Conservation (phyloP, 768 basidiomycete genomes). For the Leucosporidium yakuticum region DNA sequence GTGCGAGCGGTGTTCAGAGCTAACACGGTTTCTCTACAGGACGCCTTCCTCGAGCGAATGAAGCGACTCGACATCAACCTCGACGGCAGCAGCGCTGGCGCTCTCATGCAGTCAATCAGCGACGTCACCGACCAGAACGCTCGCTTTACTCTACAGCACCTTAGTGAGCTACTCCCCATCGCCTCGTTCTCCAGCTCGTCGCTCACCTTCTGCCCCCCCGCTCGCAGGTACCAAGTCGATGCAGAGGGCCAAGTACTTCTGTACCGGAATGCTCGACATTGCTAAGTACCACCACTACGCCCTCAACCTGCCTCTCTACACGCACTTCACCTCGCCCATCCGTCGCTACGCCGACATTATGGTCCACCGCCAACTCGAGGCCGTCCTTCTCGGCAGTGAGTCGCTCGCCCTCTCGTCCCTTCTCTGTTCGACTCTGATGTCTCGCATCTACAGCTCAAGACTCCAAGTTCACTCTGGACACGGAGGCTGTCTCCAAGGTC, state of each 20-base stretch:
- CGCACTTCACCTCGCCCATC: constrained; percentile 65
- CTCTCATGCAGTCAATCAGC: constrained; percentile 79
- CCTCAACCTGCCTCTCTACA: constrained; percentile 83
- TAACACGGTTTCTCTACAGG: constrained; percentile 48
- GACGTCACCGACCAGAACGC: constrained; percentile 55
- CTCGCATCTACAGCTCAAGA: constrained; percentile 48
- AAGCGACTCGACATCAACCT: constrained; percentile 73
- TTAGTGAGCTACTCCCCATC: constrained; percentile 42
- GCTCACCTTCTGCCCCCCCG: neutral
- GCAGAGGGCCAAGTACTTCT: constrained; percentile 94
- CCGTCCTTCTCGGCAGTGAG: constrained; percentile 63
- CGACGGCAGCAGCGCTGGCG: constrained; percentile 69
- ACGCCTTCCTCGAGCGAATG: constrained; percentile 70
- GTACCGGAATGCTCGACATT: constrained; percentile 97
- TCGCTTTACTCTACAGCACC: constrained; percentile 69
- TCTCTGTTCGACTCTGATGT: neutral
- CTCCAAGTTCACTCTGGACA: constrained; percentile 90
- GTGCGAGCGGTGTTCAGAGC: neutral
- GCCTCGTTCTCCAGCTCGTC: neutral
- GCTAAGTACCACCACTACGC: constrained; percentile 95
- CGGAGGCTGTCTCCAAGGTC: constrained; percentile 93
- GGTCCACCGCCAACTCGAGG: constrained; percentile 93
- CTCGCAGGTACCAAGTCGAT: constrained; percentile 67
- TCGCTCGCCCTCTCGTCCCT: constrained; percentile 41
- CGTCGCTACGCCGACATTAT: constrained; percentile 65